phyloP scores from a whole-genome alignment of 2,329 filamentous ascomycete species.

The Diplodia scrobiculata region DNA sequence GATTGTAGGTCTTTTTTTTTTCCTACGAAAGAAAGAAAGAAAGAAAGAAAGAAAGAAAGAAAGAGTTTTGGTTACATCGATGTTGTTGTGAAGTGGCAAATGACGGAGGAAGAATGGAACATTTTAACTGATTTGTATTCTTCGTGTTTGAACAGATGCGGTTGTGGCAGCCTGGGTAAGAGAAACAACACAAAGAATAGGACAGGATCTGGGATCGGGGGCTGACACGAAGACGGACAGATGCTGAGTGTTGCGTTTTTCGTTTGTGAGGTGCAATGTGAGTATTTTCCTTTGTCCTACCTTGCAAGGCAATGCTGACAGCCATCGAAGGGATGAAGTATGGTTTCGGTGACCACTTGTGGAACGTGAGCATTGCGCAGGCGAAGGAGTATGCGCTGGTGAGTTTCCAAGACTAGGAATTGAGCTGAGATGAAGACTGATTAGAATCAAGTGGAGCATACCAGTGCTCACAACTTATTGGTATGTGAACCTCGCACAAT shows the following conservation, averaged over 20 bases:
- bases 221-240: neutral
- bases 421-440: neutral
- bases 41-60: no score
- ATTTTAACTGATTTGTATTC: neutral
- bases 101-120: no score
- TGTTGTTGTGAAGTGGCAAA: no score
- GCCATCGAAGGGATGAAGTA: neutral
- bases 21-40: neutral
- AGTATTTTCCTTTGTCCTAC: neutral
- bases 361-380: conserved; percentile 3
- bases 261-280: conserved; percentile 13
- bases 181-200: neutral
- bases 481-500: neutral
- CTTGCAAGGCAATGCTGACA: neutral
- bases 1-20: conserved; percentile 2
- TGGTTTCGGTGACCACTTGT: conserved; percentile 12
- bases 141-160: neutral
- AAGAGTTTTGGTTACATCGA: no score
- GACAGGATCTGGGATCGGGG: no score
- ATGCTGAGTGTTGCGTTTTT: conserved; percentile 9
- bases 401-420: neutral
- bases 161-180: conserved; percentile 21
- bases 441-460: neutral
- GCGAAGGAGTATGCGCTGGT: neutral
- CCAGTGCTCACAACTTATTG: conserved; percentile 6